Conservation (phyloP, 345 rosid species). For the Eucalyptus caleyi region DNA sequence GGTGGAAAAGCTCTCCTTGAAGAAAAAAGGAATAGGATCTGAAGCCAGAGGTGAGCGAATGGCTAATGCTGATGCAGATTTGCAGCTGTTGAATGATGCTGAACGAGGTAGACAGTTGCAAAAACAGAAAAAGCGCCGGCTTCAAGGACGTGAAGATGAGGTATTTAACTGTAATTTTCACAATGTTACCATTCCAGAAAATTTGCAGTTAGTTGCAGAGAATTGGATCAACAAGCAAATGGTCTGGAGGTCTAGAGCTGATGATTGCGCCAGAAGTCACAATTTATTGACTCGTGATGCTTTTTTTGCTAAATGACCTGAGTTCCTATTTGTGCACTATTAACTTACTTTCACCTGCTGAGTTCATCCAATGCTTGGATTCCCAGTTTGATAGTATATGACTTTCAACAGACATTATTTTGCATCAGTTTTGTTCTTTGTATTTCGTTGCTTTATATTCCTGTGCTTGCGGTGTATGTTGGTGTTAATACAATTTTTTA, state of each 20-base stretch:
- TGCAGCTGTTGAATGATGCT: conserved; percentile 60
- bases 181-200: not conserved
- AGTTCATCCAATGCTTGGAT: not conserved
- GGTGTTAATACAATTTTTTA: not conserved
- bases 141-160: conserved; percentile 89
- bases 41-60: conserved; percentile 75
- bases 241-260: not conserved
- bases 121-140: conserved; percentile 86
- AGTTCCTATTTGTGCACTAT: not conserved
- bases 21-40: conserved; percentile 88
- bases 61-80: conserved; percentile 68
- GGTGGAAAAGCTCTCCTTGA: conserved; percentile 71
- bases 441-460: not conserved
- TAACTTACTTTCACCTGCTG: not conserved
- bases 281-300: not conserved
- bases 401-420: not conserved
- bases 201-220: not conserved
- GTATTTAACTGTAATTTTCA: conserved; percentile 11
- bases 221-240: not conserved
- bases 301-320: not conserved
- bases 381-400: not conserved
- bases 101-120: conserved; percentile 74
- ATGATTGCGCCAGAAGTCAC: not conserved
- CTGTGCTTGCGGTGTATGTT: not conserved
- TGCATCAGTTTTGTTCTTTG: not conserved